phyloP scores from a whole-genome alignment of 2,329 filamentous ascomycete species.

The Aspergillus oerlinghausenensis region DNA sequence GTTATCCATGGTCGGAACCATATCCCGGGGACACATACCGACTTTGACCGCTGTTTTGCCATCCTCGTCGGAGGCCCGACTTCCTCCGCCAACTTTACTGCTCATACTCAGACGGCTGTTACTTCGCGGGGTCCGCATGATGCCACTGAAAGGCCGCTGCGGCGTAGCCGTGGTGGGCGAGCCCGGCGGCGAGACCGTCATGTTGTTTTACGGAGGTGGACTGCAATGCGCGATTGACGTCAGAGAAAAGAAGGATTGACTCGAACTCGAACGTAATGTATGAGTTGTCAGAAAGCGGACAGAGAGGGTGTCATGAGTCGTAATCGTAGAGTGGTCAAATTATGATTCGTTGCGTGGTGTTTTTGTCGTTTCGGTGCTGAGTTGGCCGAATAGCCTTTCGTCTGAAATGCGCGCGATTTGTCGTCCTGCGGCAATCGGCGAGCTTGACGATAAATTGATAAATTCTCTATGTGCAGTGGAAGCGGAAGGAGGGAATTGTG shows the following conservation, averaged over 20 bases:
- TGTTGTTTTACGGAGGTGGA: constrained; percentile 28
- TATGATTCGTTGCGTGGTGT: not conserved
- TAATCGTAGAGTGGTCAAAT: not conserved
- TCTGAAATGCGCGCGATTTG: constrained; percentile 14
- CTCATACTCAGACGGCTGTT: constrained; percentile 78
- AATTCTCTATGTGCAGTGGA: constrained; percentile 4
- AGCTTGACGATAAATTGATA: constrained; percentile 6
- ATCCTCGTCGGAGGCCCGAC: constrained; percentile 85
- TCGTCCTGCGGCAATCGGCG: constrained; percentile 19
- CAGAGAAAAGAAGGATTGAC: not conserved
- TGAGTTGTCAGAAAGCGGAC: not conserved
- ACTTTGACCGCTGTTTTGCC: constrained; percentile 91
- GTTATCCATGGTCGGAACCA: not conserved
- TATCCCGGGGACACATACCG: constrained; percentile 61
- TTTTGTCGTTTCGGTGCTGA: not conserved
- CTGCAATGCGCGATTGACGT: constrained; percentile 3
- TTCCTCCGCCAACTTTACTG: constrained; percentile 69
- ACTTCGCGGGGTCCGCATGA: constrained; percentile 72
- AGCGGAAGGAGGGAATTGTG: constrained; percentile 1
- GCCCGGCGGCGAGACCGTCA: constrained; percentile 66
- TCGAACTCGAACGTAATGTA: not conserved
- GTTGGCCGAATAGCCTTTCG: not conserved
- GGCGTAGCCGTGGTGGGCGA: constrained; percentile 55
- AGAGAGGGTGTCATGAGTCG: not conserved
- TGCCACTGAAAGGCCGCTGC: constrained; percentile 73